Percentiles rank a stretch among this genome's conserved stretches.
These are phyloP conservation scores for Capronia epimyces DNA, from an alignment of 2,329 filamentous ascomycete species.

Conservation along the genomic window DNA sequence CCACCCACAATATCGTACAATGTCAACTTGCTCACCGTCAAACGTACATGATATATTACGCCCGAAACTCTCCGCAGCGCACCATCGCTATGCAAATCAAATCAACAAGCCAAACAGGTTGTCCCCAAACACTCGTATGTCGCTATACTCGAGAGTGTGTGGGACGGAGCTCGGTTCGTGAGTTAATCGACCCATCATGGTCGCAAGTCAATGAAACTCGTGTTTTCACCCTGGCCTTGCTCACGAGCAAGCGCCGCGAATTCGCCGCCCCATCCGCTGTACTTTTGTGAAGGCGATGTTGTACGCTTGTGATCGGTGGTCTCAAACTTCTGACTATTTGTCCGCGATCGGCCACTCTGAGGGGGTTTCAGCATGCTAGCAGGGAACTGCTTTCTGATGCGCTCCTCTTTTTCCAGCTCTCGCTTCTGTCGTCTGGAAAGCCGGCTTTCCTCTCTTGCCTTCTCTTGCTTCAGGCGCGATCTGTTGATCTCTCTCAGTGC, in stretches of 20 bases:
- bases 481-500: constrained; percentile 6
- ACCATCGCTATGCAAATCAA: neutral
- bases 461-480: neutral
- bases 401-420: constrained; percentile 18
- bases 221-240: neutral
- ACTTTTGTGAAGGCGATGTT: neutral
- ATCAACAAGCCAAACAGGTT: neutral
- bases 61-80: neutral
- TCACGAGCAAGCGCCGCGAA: constrained; percentile 9
- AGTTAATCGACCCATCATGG: neutral
- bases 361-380: constrained; percentile 11
- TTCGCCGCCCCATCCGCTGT: constrained; percentile 16
- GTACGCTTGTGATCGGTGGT: neutral
- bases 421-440: constrained; percentile 20
- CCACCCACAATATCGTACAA: neutral
- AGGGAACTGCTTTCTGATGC: constrained; percentile 17
- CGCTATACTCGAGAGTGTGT: too few relatives aligned
- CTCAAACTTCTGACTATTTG: neutral
- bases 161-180: too few relatives aligned
- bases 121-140: too few relatives aligned
- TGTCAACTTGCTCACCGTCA: neutral
- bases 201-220: constrained; percentile 8
- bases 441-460: constrained; percentile 5
- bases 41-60: neutral
- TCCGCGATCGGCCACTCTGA: neutral